phyloP scores from a whole-genome alignment of 192 early-diverging fungal genomes.

The Entomortierella lignicola region DNA sequence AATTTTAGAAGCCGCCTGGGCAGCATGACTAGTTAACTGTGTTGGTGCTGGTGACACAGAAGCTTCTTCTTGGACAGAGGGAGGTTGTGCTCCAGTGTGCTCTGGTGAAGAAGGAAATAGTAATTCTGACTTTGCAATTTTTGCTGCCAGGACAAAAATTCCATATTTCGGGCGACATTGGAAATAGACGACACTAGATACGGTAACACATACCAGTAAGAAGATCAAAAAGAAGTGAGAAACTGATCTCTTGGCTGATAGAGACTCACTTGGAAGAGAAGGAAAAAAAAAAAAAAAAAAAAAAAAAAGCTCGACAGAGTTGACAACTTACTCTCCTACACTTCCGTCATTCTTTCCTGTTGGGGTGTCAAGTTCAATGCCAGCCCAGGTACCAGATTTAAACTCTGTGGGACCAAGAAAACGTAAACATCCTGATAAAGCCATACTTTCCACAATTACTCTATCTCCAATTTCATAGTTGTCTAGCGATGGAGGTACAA shows the following conservation, averaged over 20 bases:
- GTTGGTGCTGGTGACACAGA: constrained; percentile 18
- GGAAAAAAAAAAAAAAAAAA: constrained; percentile 2
- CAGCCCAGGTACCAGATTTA: constrained; percentile 84
- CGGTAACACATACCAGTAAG: background rate
- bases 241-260: no score
- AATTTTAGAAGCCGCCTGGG: constrained; percentile 59
- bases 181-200: constrained; percentile 73
- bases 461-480: constrained; percentile 63
- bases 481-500: constrained; percentile 53
- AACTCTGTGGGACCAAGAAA: constrained; percentile 80
- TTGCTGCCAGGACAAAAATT: constrained; percentile 77
- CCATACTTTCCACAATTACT: constrained; percentile 72
- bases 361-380: constrained; percentile 77
- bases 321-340: constrained; percentile 68
- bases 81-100: constrained; percentile 16
- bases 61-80: constrained; percentile 22
- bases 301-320: constrained; percentile 12
- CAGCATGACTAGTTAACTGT: constrained; percentile 50
- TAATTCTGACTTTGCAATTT: constrained; percentile 56
- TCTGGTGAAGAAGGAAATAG: constrained; percentile 24
- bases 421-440: constrained; percentile 70
- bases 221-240: background rate
- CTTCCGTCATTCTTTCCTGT: constrained; percentile 85
- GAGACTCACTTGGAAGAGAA: background rate
- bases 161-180: constrained; percentile 74